Conservation (phyloP, 495 filamentous ascomycete species). For the Annulohypoxylon moriforme region DNA sequence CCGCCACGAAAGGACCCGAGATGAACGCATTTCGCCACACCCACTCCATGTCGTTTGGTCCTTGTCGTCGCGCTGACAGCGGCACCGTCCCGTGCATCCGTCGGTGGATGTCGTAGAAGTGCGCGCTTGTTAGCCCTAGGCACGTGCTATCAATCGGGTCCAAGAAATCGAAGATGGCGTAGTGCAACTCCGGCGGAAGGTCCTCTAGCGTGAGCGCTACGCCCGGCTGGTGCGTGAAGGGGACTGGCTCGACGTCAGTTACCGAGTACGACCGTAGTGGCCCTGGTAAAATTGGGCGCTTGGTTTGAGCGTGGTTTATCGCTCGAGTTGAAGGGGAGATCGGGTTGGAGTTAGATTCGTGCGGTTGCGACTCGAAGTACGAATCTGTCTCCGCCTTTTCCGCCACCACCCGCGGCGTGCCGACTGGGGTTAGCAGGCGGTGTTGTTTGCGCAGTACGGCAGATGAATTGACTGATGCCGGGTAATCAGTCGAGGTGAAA, state of each 20-base stretch:
- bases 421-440: slow-evolving; percentile 21
- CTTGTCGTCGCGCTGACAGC: slow-evolving; percentile 59
- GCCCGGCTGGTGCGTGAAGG: slow-evolving; percentile 53
- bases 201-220: slow-evolving; percentile 52
- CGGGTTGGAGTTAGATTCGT: slow-evolving; percentile 17
- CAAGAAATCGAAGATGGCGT: slow-evolving; percentile 64
- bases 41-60: slow-evolving; percentile 67
- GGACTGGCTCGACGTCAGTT: slow-evolving; percentile 59
- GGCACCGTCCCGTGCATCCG: slow-evolving; percentile 61
- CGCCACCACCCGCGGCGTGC: slow-evolving; percentile 26
- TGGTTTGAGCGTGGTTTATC: not conserved
- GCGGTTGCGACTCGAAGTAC: slow-evolving; percentile 30
- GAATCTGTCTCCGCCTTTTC: slow-evolving; percentile 35
- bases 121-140: slow-evolving; percentile 63
- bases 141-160: slow-evolving; percentile 66
- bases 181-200: slow-evolving; percentile 69
- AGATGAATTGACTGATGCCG: slow-evolving; percentile 14
- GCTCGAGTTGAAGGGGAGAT: slow-evolving; percentile 8
- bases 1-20: slow-evolving; percentile 48
- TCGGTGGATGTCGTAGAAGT: slow-evolving; percentile 64
- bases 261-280: slow-evolving; percentile 57
- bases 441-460: slow-evolving; percentile 24
- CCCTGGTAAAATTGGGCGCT: slow-evolving; percentile 22
- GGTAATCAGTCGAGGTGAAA: slow-evolving; percentile 34
- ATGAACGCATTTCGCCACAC: slow-evolving; percentile 60